Evolutionary conservation across 2,329 filamentous ascomycete species (phyloP), one percentile per base, ranked within the genome.

Genomic region (Emmonsiellopsis sp.): DNA sequence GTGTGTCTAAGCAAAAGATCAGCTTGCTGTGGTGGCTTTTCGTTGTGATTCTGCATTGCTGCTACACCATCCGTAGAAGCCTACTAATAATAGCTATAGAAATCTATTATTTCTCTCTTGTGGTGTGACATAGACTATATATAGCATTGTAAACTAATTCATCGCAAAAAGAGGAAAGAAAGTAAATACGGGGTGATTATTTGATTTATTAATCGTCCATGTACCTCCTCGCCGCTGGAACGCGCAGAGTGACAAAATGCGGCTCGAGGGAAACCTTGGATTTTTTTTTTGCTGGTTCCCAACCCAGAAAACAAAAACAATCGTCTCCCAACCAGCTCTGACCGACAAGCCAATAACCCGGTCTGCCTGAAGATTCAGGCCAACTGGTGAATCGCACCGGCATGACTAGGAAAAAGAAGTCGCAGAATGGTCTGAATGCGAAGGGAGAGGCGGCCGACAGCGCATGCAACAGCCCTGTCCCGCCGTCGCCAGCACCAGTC

Each of bases 401-500:
- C 11, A 60, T 60, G 58, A 48, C 58, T 15, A 57, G 43, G 47
- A 58, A 54, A 54, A 60, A 57, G 54, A 58, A 58, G 46, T 55
- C 58, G 2, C 55, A 58, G 51, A 50, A 37, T 41, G 53, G 55
- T 42, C 32, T 55, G 53, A 40, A 32, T 45, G 34, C 38, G 47
- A 52, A 37, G 54, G 43, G 9, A 42, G 50, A 52, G 31, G 31
- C 31, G 48, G 47, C 16, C 11, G 13, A 16, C n/a, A 37, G 31
- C 32, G 42, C 42, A 43, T 31, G 49, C 26, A 40, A 57, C 30
- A 50, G 46, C 32, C 13, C 35, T 38, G 44, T 35, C 38, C 38
- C 50, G 26, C n/a, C 52, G 16, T 46, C 52, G 48, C 46, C 55
- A 32, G 10, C 44, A 13, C 51, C 45, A 45, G 42, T 37, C 34